Conservation (phyloP, 2,329 filamentous ascomycete species). For the Colletotrichum limetticola region DNA sequence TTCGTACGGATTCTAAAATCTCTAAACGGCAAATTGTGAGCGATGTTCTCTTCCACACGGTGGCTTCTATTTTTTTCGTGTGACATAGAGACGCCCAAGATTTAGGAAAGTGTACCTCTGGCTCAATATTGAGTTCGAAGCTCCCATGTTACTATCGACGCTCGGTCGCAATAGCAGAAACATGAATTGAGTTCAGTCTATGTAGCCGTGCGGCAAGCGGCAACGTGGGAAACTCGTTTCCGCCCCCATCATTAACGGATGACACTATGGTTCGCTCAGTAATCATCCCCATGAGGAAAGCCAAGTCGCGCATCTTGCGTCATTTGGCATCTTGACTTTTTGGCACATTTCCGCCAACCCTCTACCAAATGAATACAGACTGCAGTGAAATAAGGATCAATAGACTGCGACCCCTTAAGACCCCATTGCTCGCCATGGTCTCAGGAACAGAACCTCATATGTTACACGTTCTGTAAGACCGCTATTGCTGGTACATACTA, state of each 20-base stretch:
- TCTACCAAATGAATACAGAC: no score
- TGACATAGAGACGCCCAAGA: background rate
- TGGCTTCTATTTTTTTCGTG: no score
- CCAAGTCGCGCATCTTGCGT: background rate
- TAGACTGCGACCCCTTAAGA: no score
- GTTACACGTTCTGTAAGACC: no score
- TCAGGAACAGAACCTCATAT: background rate
- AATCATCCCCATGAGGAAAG: background rate
- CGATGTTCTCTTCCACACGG: background rate
- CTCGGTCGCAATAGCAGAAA: background rate
- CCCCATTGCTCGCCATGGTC: no score
- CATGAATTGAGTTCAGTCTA: background rate
- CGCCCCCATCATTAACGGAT: background rate
- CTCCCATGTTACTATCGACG: background rate
- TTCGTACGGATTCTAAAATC: no score
- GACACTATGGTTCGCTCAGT: background rate
- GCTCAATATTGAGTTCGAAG: background rate
- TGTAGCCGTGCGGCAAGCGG: background rate
- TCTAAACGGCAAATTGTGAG: no score
- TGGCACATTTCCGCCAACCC: no score
- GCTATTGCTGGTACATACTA: no score
- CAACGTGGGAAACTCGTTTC: background rate
- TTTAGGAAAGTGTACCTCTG: background rate
- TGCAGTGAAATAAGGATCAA: no score
- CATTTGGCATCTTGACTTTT: background rate